A percentile compares a stretch with the other conserved stretches of the same genome.
Conservation (phyloP, 805 yeast species). For the Kluyveromyces nonfermentans region DNA sequence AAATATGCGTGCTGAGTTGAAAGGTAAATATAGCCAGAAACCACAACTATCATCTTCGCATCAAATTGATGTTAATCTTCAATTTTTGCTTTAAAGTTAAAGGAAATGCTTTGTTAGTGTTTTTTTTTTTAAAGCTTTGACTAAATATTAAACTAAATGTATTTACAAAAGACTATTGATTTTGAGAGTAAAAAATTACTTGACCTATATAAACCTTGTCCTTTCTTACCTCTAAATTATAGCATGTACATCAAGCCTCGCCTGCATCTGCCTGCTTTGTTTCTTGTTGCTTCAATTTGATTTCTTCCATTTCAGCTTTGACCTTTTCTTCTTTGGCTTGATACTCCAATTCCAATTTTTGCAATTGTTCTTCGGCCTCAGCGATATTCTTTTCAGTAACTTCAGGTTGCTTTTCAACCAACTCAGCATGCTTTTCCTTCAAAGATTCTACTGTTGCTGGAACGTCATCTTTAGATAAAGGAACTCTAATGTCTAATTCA, state of each 20-base stretch:
- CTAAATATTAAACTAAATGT: background rate
- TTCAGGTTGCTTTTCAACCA: conserved; percentile 64
- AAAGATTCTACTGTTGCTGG: conserved; percentile 54
- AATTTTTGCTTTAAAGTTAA: conserved; percentile 31
- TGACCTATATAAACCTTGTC: background rate
- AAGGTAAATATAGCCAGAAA: conserved; percentile 62
- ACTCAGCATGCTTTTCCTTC: conserved; percentile 61
- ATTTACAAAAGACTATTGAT: conserved; percentile 1
- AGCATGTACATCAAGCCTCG: background rate
- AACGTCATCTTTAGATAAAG: conserved; percentile 65
- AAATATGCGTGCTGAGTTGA: conserved; percentile 55
- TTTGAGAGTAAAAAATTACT: background rate
- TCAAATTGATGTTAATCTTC: conserved; percentile 58
- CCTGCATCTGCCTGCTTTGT: conserved; percentile 11
- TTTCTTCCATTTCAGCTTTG: conserved; percentile 25
- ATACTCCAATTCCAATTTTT: conserved; percentile 49
- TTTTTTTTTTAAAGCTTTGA: background rate
- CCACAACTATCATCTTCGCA: conserved; percentile 78
- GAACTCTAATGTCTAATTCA: conserved; percentile 68
- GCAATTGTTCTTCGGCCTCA: conserved; percentile 68
- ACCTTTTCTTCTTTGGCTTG: conserved; percentile 36
- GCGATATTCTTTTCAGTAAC: conserved; percentile 69
- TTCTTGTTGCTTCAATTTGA: conserved; percentile 23
- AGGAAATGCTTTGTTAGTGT: background rate
- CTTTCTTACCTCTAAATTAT: background rate